A percentile compares a stretch with the other conserved stretches of the same genome.
Evolutionary conservation across 2,329 filamentous ascomycete species (phyloP).

Genomic region (Aspergillus sp.): DNA sequence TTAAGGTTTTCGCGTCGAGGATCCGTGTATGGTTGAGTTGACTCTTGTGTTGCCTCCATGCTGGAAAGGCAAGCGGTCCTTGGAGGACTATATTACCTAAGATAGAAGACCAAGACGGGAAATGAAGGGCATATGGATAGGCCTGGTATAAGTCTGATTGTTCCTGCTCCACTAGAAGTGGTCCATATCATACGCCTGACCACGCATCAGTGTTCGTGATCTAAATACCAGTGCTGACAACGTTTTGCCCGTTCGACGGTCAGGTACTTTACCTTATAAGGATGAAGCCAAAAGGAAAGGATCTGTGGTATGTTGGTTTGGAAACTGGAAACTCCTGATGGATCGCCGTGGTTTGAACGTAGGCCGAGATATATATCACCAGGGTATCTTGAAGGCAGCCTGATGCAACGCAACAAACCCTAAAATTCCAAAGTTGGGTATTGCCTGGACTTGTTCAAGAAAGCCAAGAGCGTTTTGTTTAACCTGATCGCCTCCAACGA

Average conservation of each 20-base stretch:
- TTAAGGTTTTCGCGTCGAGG: constrained; percentile 76
- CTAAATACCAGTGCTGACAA: neutral
- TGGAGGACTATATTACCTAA: constrained; percentile 7
- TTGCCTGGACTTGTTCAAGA: neutral
- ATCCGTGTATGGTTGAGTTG: constrained; percentile 79
- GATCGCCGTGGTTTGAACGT: neutral
- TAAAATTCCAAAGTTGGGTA: neutral
- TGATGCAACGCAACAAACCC: neutral
- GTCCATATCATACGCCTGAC: constrained; percentile 17
- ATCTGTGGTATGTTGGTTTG: neutral
- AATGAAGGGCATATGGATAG: constrained; percentile 22
- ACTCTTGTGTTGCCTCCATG: constrained; percentile 56
- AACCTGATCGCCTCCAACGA: constrained; percentile 6
- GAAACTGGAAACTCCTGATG: neutral
- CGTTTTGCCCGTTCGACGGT: neutral
- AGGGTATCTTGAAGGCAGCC: neutral
- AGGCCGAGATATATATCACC: neutral
- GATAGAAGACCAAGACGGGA: constrained; percentile 18
- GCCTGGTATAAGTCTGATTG: constrained; percentile 10
- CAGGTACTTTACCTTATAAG: constrained; percentile 12
- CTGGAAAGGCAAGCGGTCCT: neutral
- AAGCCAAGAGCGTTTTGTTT: neutral
- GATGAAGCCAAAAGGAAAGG: neutral
- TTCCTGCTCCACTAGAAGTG: constrained; percentile 20
- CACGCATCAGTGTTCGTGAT: constrained; percentile 13